A percentile compares a stretch with the other conserved stretches of the same genome.
Conservation (phyloP, 192 early-diverging fungal species). For the Geosiphon pyriformis region DNA sequence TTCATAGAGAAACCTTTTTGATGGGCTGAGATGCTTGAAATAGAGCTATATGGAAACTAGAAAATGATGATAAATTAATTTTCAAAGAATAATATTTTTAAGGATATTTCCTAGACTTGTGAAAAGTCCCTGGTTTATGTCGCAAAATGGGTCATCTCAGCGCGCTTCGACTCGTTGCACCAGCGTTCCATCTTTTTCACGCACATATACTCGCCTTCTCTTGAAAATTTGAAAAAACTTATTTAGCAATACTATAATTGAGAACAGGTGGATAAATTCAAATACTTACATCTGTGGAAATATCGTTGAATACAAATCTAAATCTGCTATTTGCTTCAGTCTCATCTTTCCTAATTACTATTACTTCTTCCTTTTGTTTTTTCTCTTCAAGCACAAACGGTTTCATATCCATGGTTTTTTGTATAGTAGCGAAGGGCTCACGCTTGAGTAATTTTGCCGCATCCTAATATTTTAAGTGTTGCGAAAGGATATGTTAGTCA, state of each 20-base stretch:
- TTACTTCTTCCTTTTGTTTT: slow-evolving; percentile 19
- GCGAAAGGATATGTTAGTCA: not conserved
- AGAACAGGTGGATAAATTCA: not conserved
- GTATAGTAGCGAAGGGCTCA: slow-evolving; percentile 44
- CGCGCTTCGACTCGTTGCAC: not conserved
- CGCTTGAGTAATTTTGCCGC: slow-evolving; percentile 76
- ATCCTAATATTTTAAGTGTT: slow-evolving; percentile 38
- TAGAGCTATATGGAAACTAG: too few relatives aligned
- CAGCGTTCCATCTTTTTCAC: slow-evolving; percentile 19
- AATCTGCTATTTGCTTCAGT: slow-evolving; percentile 27
- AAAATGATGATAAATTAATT: too few relatives aligned
- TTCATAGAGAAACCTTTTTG: too few relatives aligned
- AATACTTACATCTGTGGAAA: not conserved
- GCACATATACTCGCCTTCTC: not conserved
- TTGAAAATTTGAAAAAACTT: not conserved
- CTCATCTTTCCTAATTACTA: slow-evolving; percentile 21
- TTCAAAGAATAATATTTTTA: too few relatives aligned
- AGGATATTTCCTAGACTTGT: too few relatives aligned
- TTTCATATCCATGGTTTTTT: slow-evolving; percentile 31
- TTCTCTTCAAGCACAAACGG: slow-evolving; percentile 30
- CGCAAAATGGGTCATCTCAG: too few relatives aligned
- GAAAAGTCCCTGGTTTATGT: too few relatives aligned
- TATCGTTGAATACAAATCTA: slow-evolving; percentile 43
- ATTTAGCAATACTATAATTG: not conserved
- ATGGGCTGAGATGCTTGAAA: too few relatives aligned